Conservation (phyloP, 371 early-diverging fungal species). For the Apophysomyces variabilis region DNA sequence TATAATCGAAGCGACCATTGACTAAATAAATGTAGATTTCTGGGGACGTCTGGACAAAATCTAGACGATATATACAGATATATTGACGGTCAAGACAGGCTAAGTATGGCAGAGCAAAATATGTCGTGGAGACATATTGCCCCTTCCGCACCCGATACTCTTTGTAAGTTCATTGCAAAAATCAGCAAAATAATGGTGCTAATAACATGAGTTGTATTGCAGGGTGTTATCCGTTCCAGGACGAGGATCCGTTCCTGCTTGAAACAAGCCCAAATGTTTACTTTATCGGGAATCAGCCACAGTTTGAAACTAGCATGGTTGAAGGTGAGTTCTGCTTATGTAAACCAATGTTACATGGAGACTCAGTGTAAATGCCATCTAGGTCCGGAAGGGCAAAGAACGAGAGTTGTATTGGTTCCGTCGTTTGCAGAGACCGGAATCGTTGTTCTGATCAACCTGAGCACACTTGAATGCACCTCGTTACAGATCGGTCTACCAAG, state of each 20-base stretch:
- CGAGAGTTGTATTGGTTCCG: constrained; percentile 69
- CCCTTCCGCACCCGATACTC: constrained; percentile 93
- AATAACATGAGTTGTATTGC: neutral
- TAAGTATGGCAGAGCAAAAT: constrained; percentile 71
- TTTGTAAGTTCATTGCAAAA: constrained; percentile 58
- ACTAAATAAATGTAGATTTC: constrained; percentile 43
- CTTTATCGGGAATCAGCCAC: constrained; percentile 88
- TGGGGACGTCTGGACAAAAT: constrained; percentile 88
- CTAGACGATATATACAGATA: constrained; percentile 84
- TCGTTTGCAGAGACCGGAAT: constrained; percentile 64
- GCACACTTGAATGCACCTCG: constrained; percentile 61
- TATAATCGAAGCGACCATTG: neutral
- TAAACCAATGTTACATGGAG: no score
- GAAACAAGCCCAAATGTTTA: constrained; percentile 78
- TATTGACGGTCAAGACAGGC: constrained; percentile 53
- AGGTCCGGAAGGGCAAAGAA: constrained; percentile 57
- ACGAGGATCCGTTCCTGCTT: constrained; percentile 87
- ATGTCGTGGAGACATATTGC: constrained; percentile 86
- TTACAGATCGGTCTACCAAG: neutral
- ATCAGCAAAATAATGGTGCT: neutral
- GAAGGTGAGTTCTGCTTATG: constrained; percentile 44
- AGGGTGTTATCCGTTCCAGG: constrained; percentile 89
- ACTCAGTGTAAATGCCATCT: neutral
- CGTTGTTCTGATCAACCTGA: constrained; percentile 68
- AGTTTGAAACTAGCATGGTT: constrained; percentile 66